These are phyloP conservation scores for Spizellomyces sp. DNA, from an alignment of 192 early-diverging fungal genomes.

Conservation along the genomic window DNA sequence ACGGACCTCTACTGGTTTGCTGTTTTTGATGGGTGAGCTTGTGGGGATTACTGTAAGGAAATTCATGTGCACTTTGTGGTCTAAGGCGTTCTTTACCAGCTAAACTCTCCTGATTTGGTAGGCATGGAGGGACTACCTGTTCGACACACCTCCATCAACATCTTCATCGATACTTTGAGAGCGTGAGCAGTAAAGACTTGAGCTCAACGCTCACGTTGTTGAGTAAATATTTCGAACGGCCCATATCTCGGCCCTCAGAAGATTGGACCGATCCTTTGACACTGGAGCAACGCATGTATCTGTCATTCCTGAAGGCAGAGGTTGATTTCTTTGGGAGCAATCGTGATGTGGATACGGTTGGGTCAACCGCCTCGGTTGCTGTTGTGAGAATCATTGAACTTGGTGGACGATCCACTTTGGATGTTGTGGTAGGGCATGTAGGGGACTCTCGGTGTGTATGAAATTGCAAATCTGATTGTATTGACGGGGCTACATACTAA, in stretches of 20 bases:
- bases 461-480: no score
- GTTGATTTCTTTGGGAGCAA: conserved; percentile 7
- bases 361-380: conserved; percentile 13
- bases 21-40: conserved; percentile 14
- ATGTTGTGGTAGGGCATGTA: conserved; percentile 1
- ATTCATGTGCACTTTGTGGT: not conserved
- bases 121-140: conserved; percentile 11
- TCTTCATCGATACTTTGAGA: conserved; percentile 1
- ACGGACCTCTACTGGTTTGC: conserved; percentile 18
- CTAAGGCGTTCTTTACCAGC: not conserved
- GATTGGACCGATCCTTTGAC: conserved; percentile 14
- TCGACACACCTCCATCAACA: not conserved
- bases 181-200: not conserved
- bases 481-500: not conserved
- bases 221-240: not conserved
- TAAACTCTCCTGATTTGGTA: not conserved
- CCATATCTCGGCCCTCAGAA: not conserved
- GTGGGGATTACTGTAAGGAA: no score
- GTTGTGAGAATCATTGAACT: conserved; percentile 1
- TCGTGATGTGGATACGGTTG: conserved; percentile 7
- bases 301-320: conserved; percentile 23
- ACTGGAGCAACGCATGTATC: conserved; percentile 12
- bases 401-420: not conserved
- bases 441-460: not conserved
- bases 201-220: not conserved